Conservation (phyloP, 176 grass and related monocot genomes). For the Urochloa ruziziensis region DNA sequence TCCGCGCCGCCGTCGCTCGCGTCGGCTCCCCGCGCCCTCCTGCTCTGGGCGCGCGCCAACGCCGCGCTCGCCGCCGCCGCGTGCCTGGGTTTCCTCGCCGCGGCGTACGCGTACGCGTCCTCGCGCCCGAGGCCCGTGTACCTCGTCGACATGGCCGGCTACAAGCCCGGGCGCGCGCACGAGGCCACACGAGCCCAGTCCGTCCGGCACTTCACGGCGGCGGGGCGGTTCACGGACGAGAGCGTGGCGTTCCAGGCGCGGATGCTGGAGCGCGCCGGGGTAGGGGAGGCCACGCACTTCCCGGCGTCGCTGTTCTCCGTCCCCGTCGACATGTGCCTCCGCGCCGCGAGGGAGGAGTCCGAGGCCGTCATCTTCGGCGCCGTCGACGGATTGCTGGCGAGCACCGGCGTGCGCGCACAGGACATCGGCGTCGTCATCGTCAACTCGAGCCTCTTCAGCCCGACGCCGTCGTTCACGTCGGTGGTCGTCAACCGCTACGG, state of each 20-base stretch:
- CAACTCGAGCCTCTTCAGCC: slow-evolving; percentile 74
- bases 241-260: slow-evolving; percentile 50
- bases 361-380: slow-evolving; percentile 52
- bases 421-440: slow-evolving; percentile 55
- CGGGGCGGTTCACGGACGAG: slow-evolving; percentile 34
- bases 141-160: slow-evolving; percentile 46
- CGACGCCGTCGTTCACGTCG: slow-evolving; percentile 64
- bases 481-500: slow-evolving; percentile 55
- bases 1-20: background rate
- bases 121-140: slow-evolving; percentile 44
- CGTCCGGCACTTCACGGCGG: slow-evolving; percentile 25
- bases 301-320: slow-evolving; percentile 40
- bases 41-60: slow-evolving; percentile 14
- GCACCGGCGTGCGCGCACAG: slow-evolving; percentile 9
- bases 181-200: slow-evolving; percentile 20
- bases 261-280: slow-evolving; percentile 60
- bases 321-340: slow-evolving; percentile 41
- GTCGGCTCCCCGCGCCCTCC: background rate
- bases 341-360: slow-evolving; percentile 48
- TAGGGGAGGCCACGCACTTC: slow-evolving; percentile 51
- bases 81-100: background rate
- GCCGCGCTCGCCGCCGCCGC: background rate
- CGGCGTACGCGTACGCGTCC: slow-evolving; percentile 29
- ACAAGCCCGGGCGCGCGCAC: slow-evolving; percentile 31
- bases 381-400: slow-evolving; percentile 38